Evolutionary conservation across 129 eudicot species (phyloP).

Genomic region (Mikania micrantha): DNA sequence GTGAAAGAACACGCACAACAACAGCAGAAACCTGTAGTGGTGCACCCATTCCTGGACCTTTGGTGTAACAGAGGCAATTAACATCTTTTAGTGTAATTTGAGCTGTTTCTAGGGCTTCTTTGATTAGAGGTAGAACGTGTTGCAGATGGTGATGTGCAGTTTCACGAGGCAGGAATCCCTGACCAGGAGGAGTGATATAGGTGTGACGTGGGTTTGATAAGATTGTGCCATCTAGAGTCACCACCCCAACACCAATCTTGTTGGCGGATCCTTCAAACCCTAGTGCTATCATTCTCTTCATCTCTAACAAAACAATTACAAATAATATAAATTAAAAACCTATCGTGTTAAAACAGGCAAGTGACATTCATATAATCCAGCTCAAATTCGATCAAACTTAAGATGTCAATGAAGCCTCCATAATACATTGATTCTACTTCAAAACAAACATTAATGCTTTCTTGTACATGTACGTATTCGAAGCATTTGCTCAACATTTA

Average conservation of each 20-base stretch:
- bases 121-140: conserved; percentile 63
- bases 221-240: conserved; percentile 68
- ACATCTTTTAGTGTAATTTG: conserved; percentile 50
- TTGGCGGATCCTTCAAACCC: conserved; percentile 94
- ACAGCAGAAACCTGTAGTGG: conserved; percentile 80
- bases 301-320: conserved; percentile 10
- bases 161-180: conserved; percentile 92
- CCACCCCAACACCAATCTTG: conserved; percentile 88
- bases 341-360: no score
- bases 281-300: conserved; percentile 62
- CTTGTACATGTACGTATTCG: background rate
- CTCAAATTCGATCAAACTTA: background rate
- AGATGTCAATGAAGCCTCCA: background rate
- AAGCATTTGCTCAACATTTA: background rate
- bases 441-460: background rate
- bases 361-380: background rate
- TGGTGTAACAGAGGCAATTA: conserved; percentile 87
- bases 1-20: conserved; percentile 78
- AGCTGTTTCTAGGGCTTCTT: conserved; percentile 63
- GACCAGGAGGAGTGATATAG: conserved; percentile 94
- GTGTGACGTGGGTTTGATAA: conserved; percentile 94
- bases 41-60: conserved; percentile 98
- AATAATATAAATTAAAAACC: no score
- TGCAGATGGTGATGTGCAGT: conserved; percentile 87
- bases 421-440: background rate